Percentiles rank a stretch among this genome's conserved stretches.
Evolutionary conservation across 2,329 filamentous ascomycete genomes (phyloP).

Genomic region (Exophiala sp.): DNA sequence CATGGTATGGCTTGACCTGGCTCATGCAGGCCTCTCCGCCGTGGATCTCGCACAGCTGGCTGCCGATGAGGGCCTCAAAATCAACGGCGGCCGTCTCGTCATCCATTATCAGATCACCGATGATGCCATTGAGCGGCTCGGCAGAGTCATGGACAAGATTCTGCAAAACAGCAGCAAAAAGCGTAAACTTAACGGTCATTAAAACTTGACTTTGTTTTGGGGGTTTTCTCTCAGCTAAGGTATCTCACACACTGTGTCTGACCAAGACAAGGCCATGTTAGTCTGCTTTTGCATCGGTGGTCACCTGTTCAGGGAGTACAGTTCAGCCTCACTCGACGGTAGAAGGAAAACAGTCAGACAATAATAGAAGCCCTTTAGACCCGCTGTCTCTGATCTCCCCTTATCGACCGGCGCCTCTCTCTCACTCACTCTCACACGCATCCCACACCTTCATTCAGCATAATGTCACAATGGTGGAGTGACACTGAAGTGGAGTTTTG

Average conservation of each 20-base stretch:
- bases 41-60: constrained; percentile 52
- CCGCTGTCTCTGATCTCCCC: not conserved
- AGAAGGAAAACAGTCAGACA: not conserved
- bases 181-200: constrained; percentile 3
- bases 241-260: not conserved
- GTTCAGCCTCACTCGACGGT: no score
- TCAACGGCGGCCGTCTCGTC: constrained; percentile 56
- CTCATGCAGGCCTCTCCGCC: constrained; percentile 50
- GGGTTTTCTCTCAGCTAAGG: not conserved
- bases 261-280: not conserved
- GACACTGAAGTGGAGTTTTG: not conserved
- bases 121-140: constrained; percentile 31
- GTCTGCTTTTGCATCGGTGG: no score
- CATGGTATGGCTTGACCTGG: constrained; percentile 80
- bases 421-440: not conserved
- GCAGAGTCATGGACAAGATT: constrained; percentile 30
- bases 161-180: constrained; percentile 4
- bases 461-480: not conserved
- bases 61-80: constrained; percentile 52
- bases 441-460: no score
- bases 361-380: no score
- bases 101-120: constrained; percentile 59
- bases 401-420: not conserved
- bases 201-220: not conserved
- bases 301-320: no score